A percentile compares a stretch with the other conserved stretches of the same genome.
These are phyloP conservation scores for Centella asiatica DNA, from an alignment of 129 eudicot genomes.

Conservation along the genomic window DNA sequence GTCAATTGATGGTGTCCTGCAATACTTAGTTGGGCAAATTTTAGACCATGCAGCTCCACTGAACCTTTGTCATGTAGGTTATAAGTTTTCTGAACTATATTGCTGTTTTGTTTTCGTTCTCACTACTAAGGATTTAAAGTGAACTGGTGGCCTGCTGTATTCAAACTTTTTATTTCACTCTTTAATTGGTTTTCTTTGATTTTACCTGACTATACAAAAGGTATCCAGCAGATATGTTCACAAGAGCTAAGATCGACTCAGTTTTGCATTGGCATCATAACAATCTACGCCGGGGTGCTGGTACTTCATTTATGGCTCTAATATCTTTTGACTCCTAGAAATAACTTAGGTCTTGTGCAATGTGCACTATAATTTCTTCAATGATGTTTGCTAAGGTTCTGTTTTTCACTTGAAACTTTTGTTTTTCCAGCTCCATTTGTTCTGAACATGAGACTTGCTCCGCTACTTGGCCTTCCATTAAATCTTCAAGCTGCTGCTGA, in stretches of 20 bases:
- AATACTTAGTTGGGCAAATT: too few species aligned
- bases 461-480: conserved; percentile 29
- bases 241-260: conserved; percentile 72
- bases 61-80: neutral
- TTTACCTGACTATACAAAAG: conserved; percentile 23
- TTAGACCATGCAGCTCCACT: too few species aligned
- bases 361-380: neutral
- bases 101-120: neutral
- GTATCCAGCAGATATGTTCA: conserved; percentile 75
- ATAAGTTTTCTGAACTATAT: neutral
- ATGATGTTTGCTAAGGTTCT: neutral
- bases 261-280: conserved; percentile 95
- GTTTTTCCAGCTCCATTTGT: conserved; percentile 38
- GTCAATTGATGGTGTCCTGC: too few species aligned
- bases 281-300: conserved; percentile 71
- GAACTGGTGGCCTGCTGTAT: too few species aligned
- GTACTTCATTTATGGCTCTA: conserved; percentile 24
- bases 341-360: neutral
- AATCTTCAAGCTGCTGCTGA: conserved; percentile 59
- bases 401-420: too few species aligned
- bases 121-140: neutral
- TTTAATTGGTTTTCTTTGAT: too few species aligned
- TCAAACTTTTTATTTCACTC: too few species aligned
- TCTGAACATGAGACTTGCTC: conserved; percentile 35
- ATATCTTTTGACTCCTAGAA: too few species aligned